These are phyloP conservation scores for Gnomoniopsis smithogilvyi DNA, from an alignment of 2,329 filamentous ascomycete genomes.

Conservation along the genomic window DNA sequence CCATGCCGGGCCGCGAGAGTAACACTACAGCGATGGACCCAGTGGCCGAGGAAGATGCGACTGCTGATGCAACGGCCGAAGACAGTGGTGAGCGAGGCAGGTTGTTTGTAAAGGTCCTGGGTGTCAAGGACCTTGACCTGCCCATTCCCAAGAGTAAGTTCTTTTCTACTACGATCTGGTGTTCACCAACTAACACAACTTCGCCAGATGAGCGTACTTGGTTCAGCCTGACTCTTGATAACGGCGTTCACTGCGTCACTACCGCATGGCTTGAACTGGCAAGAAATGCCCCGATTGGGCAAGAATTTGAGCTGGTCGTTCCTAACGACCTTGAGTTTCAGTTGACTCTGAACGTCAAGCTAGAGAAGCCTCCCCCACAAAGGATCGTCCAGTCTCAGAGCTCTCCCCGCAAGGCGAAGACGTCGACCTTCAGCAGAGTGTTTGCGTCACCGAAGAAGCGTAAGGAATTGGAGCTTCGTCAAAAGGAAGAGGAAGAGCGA, in stretches of 20 bases:
- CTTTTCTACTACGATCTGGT: background rate
- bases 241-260: constrained; percentile 95
- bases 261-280: constrained; percentile 93
- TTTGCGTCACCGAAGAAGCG: constrained; percentile 96
- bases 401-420: constrained; percentile 68
- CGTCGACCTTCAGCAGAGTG: constrained; percentile 85
- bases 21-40: constrained; percentile 65
- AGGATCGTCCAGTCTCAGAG: constrained; percentile 53
- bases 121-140: constrained; percentile 91
- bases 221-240: constrained; percentile 97
- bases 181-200: constrained; percentile 16
- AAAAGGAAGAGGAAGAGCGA: constrained; percentile 79
- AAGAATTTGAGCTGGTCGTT: constrained; percentile 97
- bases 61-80: constrained; percentile 56
- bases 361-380: constrained; percentile 72
- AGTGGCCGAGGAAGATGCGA: constrained; percentile 66
- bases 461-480: constrained; percentile 84
- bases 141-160: constrained; percentile 85
- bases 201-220: constrained; percentile 76
- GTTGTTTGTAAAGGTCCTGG: constrained; percentile 97
- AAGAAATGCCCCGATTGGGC: constrained; percentile 88
- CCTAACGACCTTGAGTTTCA: constrained; percentile 99
- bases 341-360: constrained; percentile 91
- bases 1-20: constrained; percentile 83
- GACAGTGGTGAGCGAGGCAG: constrained; percentile 85